Percentiles rank a stretch among this genome's conserved stretches.
Conservation (phyloP, 202 grass and related monocot species). For the Elaeis oleifera region DNA sequence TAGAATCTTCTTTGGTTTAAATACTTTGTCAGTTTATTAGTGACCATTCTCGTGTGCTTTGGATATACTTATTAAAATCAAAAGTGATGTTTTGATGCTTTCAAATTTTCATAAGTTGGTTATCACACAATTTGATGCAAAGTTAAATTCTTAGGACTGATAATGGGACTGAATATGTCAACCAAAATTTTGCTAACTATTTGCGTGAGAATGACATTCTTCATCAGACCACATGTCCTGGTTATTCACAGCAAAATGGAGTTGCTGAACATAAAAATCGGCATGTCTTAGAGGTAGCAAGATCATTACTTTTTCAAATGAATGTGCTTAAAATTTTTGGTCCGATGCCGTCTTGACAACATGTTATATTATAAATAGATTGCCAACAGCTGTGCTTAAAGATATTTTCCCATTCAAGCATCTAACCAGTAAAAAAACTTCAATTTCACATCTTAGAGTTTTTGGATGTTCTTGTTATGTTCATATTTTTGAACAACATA, state of each 20-base stretch:
- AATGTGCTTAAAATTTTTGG: neutral
- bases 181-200: neutral
- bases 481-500: neutral
- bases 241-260: neutral
- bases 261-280: slow-evolving; percentile 14
- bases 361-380: neutral
- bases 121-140: slow-evolving; percentile 13
- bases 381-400: neutral
- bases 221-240: slow-evolving; percentile 4
- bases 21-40: slow-evolving; percentile 21
- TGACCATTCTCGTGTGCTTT: neutral
- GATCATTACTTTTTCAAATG: neutral
- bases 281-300: slow-evolving; percentile 9
- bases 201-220: slow-evolving; percentile 5
- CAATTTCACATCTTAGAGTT: neutral
- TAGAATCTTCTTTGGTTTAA: slow-evolving; percentile 1
- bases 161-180: slow-evolving; percentile 19
- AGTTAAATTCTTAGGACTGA: slow-evolving; percentile 1
- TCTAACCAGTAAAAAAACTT: neutral
- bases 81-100: neutral
- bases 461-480: neutral
- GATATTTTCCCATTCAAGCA: neutral
- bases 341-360: neutral
- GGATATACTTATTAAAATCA: slow-evolving; percentile 18
- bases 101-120: slow-evolving; percentile 5